These are phyloP conservation scores for Phialophora tarda DNA, from an alignment of 2,329 filamentous ascomycete species.

Conservation along the genomic window DNA sequence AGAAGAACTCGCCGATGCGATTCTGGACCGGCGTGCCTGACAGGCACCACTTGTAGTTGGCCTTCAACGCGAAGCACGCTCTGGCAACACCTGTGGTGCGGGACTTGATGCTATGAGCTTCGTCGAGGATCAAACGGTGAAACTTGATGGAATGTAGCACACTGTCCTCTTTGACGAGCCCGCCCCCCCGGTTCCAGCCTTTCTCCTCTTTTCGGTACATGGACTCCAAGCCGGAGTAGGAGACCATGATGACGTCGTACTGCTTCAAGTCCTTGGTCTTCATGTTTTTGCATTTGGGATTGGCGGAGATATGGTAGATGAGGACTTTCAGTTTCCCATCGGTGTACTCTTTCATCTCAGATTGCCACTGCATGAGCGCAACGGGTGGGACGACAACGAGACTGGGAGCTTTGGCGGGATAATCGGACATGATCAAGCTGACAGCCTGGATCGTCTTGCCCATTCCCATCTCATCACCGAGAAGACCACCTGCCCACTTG, in stretches of 20 bases:
- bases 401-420: conserved; percentile 79
- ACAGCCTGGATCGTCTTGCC: conserved; percentile 99
- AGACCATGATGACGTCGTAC: conserved; percentile 95
- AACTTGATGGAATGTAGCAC: conserved; percentile 84
- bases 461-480: conserved; percentile 98
- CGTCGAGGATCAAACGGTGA: conserved; percentile 90
- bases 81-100: conserved; percentile 90
- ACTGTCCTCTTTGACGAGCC: conserved; percentile 77
- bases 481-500: conserved; percentile 82
- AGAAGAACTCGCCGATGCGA: conserved; percentile 96
- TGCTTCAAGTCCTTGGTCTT: conserved; percentile 75
- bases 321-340: conserved; percentile 88
- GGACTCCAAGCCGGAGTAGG: conserved; percentile 80
- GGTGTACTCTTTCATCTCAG: conserved; percentile 79
- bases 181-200: conserved; percentile 80
- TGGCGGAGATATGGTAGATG: conserved; percentile 81
- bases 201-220: conserved; percentile 91
- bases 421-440: conserved; percentile 97
- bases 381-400: conserved; percentile 91
- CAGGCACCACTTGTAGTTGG: conserved; percentile 91
- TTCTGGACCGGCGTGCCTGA: conserved; percentile 96
- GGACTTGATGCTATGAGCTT: conserved; percentile 87
- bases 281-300: conserved; percentile 79
- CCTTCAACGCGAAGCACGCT: conserved; percentile 89
- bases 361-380: conserved; percentile 93